These are phyloP conservation scores for Peronospora tabacina DNA, from an alignment of 352 stramenopile species.

Conservation along the genomic window DNA sequence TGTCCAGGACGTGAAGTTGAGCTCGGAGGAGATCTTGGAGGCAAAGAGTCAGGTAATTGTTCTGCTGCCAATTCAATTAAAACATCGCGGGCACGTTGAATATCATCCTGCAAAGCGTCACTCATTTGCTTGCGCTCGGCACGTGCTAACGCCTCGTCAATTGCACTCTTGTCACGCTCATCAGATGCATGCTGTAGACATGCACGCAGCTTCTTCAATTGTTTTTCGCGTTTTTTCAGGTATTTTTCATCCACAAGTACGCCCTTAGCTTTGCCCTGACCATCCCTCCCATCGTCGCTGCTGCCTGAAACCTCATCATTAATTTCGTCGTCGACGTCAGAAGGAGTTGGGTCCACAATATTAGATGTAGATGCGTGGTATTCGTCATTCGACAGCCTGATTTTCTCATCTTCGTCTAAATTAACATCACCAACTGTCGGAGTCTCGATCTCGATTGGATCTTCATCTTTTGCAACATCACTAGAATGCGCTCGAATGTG, in stretches of 20 bases:
- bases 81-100: constrained; percentile 36
- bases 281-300: constrained; percentile 32
- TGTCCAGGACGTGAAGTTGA: constrained; percentile 3
- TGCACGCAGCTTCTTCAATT: constrained; percentile 58
- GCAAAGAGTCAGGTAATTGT: constrained; percentile 12
- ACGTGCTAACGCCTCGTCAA: constrained; percentile 57
- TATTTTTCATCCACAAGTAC: constrained; percentile 74
- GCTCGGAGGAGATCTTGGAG: constrained; percentile 8
- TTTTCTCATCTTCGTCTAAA: constrained; percentile 2
- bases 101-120: constrained; percentile 51
- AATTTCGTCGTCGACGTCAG: constrained; percentile 22
- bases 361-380: neutral
- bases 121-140: constrained; percentile 72
- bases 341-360: neutral
- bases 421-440: neutral
- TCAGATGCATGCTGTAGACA: constrained; percentile 36
- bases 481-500: constrained; percentile 20
- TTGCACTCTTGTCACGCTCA: constrained; percentile 39
- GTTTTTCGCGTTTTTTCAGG: constrained; percentile 63
- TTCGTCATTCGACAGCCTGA: constrained; percentile 1
- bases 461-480: constrained; percentile 5
- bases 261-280: constrained; percentile 25
- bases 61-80: constrained; percentile 32
- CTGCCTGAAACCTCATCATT: constrained; percentile 27
- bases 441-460: constrained; percentile 5